These are phyloP conservation scores for Ceratobasidium sp. DNA, from an alignment of 1,284 basidiomycete species.

Conservation along the genomic window DNA sequence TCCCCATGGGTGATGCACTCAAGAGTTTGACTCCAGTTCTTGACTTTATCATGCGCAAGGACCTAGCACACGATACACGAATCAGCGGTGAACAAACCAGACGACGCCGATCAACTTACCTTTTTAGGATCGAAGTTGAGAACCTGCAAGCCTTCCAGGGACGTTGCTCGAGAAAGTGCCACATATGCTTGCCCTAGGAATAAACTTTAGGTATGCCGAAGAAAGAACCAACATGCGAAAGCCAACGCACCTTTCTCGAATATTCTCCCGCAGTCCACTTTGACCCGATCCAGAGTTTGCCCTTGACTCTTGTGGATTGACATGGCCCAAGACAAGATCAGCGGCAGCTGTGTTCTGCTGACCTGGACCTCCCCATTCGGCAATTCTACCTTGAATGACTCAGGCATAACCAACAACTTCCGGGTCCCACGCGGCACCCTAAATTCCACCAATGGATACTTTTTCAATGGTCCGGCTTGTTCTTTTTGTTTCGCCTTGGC, in stretches of 20 bases:
- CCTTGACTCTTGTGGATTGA: constrained; percentile 96
- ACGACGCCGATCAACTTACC: constrained; percentile 54
- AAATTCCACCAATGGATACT: constrained; percentile 82
- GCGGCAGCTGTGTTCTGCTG: constrained; percentile 62
- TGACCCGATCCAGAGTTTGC: constrained; percentile 86
- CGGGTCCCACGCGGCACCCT: constrained; percentile 60
- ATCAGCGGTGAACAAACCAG: not conserved
- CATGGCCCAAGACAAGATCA: constrained; percentile 93
- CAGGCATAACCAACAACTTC: constrained; percentile 70
- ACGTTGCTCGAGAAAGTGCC: constrained; percentile 93
- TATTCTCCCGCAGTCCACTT: constrained; percentile 78
- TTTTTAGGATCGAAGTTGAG: constrained; percentile 83
- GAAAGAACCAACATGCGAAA: constrained; percentile 46
- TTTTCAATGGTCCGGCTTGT: constrained; percentile 50
- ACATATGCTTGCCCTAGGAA: constrained; percentile 88
- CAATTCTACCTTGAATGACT: constrained; percentile 85
- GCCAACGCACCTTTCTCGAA: constrained; percentile 82
- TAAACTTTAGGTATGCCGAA: not conserved
- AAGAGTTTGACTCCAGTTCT: constrained; percentile 72
- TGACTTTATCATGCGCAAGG: constrained; percentile 60
- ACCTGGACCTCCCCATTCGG: constrained; percentile 84
- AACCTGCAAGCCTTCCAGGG: constrained; percentile 89
- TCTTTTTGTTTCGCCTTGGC: constrained; percentile 46
- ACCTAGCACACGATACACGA: constrained; percentile 57
- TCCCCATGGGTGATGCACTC: constrained; percentile 50